Base-by-base conservation (phyloP, 805 yeast genomes). In the Candida andamanensis region DNA sequence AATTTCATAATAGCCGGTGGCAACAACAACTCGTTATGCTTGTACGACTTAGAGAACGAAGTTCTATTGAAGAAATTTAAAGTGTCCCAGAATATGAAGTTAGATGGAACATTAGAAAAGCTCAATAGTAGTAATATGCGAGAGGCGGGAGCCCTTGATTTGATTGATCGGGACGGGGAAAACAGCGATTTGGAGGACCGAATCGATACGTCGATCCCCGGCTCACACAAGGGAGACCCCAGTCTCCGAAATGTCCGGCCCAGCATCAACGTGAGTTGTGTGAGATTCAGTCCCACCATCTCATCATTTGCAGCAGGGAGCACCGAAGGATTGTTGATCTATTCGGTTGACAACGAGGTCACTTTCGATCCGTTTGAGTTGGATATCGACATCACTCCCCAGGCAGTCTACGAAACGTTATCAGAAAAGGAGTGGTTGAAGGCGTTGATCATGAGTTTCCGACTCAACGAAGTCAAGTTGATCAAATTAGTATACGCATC, bases 291-390 rank as follows among this genome's bases (percentile, higher is more conserved):
- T 2, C 98, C 98, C 13, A 81, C 96, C 0, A 82, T 94, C 2
- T 69, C 81, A 14, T 78, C 94, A 20, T 92, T 92, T 67, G 92
- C 95, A 1, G 95, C 95, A 25, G 92, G 96, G 0, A 80, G 96
- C 1, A 92, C 98, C 0, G 97, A 90, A 55, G 98, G 98, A 6
- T 63, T 92, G 28, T 63, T 87, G 35, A 66, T 92, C 1, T 92
- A 74, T 54, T 80, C 95, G 1, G 74, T 87, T 24, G 94, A 90
- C 55, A 79, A 78, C 30, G 63, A 74, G 8, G 59, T 80, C 30
- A 62, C 79, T 17, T 92, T 92, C 52, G 98, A 92, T 64, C 98
- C 98, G 20, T 85, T 85, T 53, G 97, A 92, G 55, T 69, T 92
- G 51, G 97, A 90, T 52, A 67, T 87, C 28, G 97, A 92, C 47